Base-by-base conservation (phyloP, 2,329 filamentous ascomycete genomes). In the Colletotrichum tabaci region DNA sequence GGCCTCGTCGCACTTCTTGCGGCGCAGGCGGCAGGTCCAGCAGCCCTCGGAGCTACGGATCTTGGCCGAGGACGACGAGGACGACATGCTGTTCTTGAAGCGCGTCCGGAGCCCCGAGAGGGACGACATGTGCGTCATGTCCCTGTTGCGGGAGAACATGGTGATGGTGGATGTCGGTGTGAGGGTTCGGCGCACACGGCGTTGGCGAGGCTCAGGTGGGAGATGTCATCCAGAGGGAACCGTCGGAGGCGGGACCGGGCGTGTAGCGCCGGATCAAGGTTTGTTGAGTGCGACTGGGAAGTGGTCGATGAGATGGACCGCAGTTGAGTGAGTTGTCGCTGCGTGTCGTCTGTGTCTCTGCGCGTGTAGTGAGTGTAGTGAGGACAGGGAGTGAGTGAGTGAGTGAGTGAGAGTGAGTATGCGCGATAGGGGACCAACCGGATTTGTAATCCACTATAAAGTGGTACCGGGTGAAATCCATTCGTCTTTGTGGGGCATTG, bases 21-120 rank as follows among this genome's bases (percentile, higher is more conserved):
- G 87, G 23, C 89, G 86, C 13, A 90, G 82, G 26, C 88, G 85
- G 75, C 89, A 91, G 2, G 88, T 91, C 87, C 88, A 90, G 77
- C 89, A 91, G 71, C 88, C 88, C 9, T 82, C 83, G 61, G 82
- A 82, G 71, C 82, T 85, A 50, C 84, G 81, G 38, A 82, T 74
- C 69, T 79, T 82, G 57, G 68, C 64, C 35, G 64, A 68, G 23
- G 68, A 71, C 58, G 68, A 52, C 23, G 65, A 68, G 12, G 64
- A 68, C 35, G 68, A 71, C 65, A 71, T 71, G 63, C 35, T 61
- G 58, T 47, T 46, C 52, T 63, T 68, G 52, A 71, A 68, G 44
- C 68, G 64, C 58, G 68, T 63, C 26, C 68, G 68, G n/a, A 71
- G 40, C 7, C 65, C 50, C 50, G 58, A 62, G 23, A 68, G 52